A percentile compares a stretch with the other conserved stretches of the same genome.
Conservation (phyloP, 352 stramenopile species). For the Hyaloperonospora brassicae region DNA sequence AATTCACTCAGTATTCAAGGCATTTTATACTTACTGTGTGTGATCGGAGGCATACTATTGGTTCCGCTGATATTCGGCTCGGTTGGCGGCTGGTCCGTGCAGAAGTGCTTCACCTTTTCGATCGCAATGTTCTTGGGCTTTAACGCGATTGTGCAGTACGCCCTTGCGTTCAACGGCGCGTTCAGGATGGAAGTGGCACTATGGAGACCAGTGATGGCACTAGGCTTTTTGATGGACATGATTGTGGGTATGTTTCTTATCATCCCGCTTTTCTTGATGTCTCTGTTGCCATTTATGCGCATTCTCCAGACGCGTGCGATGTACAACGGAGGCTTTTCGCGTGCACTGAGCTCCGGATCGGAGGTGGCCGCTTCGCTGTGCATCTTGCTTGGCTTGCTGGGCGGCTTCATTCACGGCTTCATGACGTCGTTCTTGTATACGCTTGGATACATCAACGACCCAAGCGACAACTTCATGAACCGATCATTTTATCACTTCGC, state of each 20-base stretch:
- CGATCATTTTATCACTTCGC: slow-evolving; percentile 70
- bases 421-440: slow-evolving; percentile 58
- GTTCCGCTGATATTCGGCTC: slow-evolving; percentile 48
- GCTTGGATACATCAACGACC: slow-evolving; percentile 71
- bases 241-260: slow-evolving; percentile 74
- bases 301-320: slow-evolving; percentile 82
- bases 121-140: slow-evolving; percentile 60
- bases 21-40: slow-evolving; percentile 65
- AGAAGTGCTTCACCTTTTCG: slow-evolving; percentile 63
- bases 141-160: slow-evolving; percentile 66
- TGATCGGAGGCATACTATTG: slow-evolving; percentile 50
- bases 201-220: slow-evolving; percentile 54
- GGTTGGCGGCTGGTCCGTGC: slow-evolving; percentile 46
- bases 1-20: slow-evolving; percentile 50
- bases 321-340: slow-evolving; percentile 83
- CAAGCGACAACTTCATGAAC: slow-evolving; percentile 66
- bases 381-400: slow-evolving; percentile 66
- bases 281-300: slow-evolving; percentile 77
- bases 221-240: slow-evolving; percentile 86
- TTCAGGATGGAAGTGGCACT: slow-evolving; percentile 55
- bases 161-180: slow-evolving; percentile 54
- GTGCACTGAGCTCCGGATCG: slow-evolving; percentile 62
- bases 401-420: slow-evolving; percentile 73
- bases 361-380: slow-evolving; percentile 77
- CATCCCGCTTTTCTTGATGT: slow-evolving; percentile 62